Evolutionary conservation across 805 yeast genomes (phyloP).

Genomic region (Lachancea meyersii): DNA sequence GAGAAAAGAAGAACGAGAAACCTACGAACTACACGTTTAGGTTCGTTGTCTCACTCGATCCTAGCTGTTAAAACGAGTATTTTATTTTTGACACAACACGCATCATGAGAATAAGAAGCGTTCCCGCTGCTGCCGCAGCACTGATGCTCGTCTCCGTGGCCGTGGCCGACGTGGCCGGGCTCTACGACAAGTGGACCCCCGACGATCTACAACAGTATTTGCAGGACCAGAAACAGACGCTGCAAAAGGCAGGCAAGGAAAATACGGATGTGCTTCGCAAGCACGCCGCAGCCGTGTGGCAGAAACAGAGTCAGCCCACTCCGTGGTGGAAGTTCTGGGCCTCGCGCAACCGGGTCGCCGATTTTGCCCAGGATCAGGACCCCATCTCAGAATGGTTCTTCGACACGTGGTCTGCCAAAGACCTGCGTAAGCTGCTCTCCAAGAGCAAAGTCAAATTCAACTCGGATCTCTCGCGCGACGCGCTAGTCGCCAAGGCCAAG

Average conservation of each 20-base stretch:
- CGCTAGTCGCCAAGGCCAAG: constrained; percentile 39
- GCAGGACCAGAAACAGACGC: constrained; percentile 26
- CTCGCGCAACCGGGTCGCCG: constrained; percentile 6
- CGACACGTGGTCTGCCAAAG: constrained; percentile 38
- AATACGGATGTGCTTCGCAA: constrained; percentile 23
- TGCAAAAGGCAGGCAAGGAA: constrained; percentile 17
- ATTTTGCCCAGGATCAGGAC: constrained; percentile 3
- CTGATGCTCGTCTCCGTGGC: constrained; percentile 6
- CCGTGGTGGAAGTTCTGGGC: constrained; percentile 32
- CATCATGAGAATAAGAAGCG: not conserved
- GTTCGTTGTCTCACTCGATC: too few relatives aligned
- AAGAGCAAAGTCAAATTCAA: constrained; percentile 29
- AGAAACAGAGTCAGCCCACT: constrained; percentile 17
- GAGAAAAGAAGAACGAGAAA: too few relatives aligned
- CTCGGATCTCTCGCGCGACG: constrained; percentile 32
- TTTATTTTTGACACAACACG: not conserved
- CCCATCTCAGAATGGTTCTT: constrained; percentile 42
- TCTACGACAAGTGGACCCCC: constrained; percentile 31
- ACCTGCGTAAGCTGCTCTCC: constrained; percentile 32
- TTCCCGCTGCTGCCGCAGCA: not conserved
- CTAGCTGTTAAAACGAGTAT: too few relatives aligned
- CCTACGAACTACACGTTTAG: too few relatives aligned
- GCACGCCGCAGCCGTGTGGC: constrained; percentile 21
- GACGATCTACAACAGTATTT: constrained; percentile 33
- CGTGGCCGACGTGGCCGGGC: constrained; percentile 7